Percentiles rank a stretch among this genome's conserved stretches.
Conservation (phyloP, 768 basidiomycete genomes). For the Chalciporus piperatus region DNA sequence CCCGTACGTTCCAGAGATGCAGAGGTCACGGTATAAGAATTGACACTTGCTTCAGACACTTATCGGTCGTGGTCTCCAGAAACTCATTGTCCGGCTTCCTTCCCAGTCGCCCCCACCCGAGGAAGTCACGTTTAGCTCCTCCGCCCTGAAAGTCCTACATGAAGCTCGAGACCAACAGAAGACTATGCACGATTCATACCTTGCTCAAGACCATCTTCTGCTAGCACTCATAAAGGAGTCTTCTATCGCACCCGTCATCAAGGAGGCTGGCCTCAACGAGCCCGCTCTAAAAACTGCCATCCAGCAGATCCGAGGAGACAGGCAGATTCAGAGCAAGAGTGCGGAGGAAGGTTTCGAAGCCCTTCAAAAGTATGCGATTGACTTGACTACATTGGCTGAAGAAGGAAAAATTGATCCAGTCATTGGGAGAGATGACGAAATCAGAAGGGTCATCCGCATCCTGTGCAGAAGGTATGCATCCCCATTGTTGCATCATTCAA, state of each 20-base stretch:
- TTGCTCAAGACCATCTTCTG: slow-evolving; percentile 90
- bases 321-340: slow-evolving; percentile 78
- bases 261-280: slow-evolving; percentile 72
- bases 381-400: slow-evolving; percentile 83
- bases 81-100: slow-evolving; percentile 76
- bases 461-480: slow-evolving; percentile 67
- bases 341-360: slow-evolving; percentile 95
- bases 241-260: slow-evolving; percentile 64
- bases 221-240: slow-evolving; percentile 79
- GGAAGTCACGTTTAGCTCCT: slow-evolving; percentile 61
- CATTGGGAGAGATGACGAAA: slow-evolving; percentile 91
- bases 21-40: background rate
- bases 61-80: slow-evolving; percentile 72
- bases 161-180: slow-evolving; percentile 78
- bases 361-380: slow-evolving; percentile 81
- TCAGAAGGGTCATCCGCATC: slow-evolving; percentile 80
- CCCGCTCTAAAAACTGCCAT: slow-evolving; percentile 72
- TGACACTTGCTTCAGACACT: slow-evolving; percentile 34
- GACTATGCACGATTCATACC: slow-evolving; percentile 85
- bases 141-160: slow-evolving; percentile 59
- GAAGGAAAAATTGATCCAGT: slow-evolving; percentile 96
- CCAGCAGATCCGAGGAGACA: slow-evolving; percentile 77
- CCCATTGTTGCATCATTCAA: background rate
- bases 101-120: slow-evolving; percentile 85
- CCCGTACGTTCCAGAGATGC: slow-evolving; percentile 45